A percentile compares a stretch with the other conserved stretches of the same genome.
phyloP scores from a whole-genome alignment of 768 basidiomycete species.

The Boletus rubescentipes region DNA sequence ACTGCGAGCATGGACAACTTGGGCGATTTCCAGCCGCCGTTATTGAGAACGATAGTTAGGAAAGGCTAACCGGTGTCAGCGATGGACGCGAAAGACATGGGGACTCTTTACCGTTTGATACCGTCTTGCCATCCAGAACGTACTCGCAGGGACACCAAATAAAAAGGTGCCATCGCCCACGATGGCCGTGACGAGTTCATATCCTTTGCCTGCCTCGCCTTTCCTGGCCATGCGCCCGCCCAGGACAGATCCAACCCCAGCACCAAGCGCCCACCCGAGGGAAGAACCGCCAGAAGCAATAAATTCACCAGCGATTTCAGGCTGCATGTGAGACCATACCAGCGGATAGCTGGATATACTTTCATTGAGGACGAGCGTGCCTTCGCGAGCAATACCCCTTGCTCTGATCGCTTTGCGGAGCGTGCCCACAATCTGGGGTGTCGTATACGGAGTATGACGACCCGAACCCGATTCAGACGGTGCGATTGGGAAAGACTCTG shows the following conservation, averaged over 20 bases:
- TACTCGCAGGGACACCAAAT: slow-evolving; percentile 63
- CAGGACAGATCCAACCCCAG: slow-evolving; percentile 56
- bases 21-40: slow-evolving; percentile 70
- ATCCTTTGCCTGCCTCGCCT: slow-evolving; percentile 24
- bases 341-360: slow-evolving; percentile 54
- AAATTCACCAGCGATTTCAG: slow-evolving; percentile 49
- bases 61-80: slow-evolving; percentile 49
- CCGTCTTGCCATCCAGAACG: slow-evolving; percentile 71
- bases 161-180: slow-evolving; percentile 72
- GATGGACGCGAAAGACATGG: no score
- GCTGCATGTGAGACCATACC: slow-evolving; percentile 59
- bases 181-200: slow-evolving; percentile 57
- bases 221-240: slow-evolving; percentile 36
- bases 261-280: slow-evolving; percentile 68
- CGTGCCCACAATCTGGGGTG: slow-evolving; percentile 49
- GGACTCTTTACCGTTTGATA: slow-evolving; percentile 56
- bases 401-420: slow-evolving; percentile 43
- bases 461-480: slow-evolving; percentile 15
- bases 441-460: slow-evolving; percentile 27
- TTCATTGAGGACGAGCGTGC: slow-evolving; percentile 59
- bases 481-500: slow-evolving; percentile 31
- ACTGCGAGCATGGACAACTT: slow-evolving; percentile 63
- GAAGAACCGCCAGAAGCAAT: slow-evolving; percentile 62
- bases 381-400: slow-evolving; percentile 36
- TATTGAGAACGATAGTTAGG: slow-evolving; percentile 68